These are phyloP conservation scores for Zymoseptoria brevis DNA, from an alignment of 2,329 filamentous ascomycete genomes.

Conservation along the genomic window DNA sequence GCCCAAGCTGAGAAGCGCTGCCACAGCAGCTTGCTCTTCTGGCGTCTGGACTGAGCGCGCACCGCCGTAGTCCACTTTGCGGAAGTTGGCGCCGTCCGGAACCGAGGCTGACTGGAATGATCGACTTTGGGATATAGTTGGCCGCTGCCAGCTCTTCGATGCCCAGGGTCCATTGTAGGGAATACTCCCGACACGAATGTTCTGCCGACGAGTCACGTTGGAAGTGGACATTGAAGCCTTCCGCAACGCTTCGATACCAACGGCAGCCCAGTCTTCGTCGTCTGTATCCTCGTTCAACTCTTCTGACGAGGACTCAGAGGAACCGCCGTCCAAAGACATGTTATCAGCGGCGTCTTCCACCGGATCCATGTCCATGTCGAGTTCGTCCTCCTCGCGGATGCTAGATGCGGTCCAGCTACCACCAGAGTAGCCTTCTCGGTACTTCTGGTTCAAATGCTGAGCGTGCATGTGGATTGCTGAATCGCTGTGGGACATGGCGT, in stretches of 20 bases:
- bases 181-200: constrained; percentile 25
- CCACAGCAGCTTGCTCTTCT: constrained; percentile 73
- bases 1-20: constrained; percentile 71
- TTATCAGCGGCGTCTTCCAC: constrained; percentile 83
- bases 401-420: constrained; percentile 62
- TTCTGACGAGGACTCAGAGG: constrained; percentile 25
- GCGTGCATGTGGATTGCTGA: constrained; percentile 27
- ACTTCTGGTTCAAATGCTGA: constrained; percentile 16
- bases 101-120: constrained; percentile 19
- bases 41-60: constrained; percentile 39
- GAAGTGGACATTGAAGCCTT: constrained; percentile 44
- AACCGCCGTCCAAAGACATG: constrained; percentile 78
- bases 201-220: constrained; percentile 17
- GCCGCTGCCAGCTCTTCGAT: constrained; percentile 19
- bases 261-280: constrained; percentile 89
- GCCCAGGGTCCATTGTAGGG: constrained; percentile 22
- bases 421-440: constrained; percentile 33
- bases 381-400: constrained; percentile 56
- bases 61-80: constrained; percentile 2
- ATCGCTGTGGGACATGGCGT: constrained; percentile 28
- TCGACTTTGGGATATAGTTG: constrained; percentile 14
- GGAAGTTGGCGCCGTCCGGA: constrained; percentile 8
- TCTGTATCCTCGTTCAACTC: constrained; percentile 65
- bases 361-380: constrained; percentile 54
- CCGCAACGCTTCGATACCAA: constrained; percentile 78